phyloP scores from a whole-genome alignment of 345 rosid genomes.

The Schrenkiella parvula region DNA sequence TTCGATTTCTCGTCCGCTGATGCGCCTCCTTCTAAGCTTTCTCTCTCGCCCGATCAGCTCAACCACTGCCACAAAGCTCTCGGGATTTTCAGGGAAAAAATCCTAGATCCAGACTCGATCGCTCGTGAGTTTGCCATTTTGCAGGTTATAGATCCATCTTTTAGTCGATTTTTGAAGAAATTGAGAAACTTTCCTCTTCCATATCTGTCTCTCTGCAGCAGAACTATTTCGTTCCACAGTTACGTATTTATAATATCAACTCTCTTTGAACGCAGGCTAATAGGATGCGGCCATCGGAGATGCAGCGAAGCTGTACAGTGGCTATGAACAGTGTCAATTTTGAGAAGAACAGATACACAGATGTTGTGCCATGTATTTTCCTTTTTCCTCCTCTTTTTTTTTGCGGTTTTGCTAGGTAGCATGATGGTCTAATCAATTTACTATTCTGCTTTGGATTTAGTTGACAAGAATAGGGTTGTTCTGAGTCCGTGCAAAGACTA shows the following conservation, averaged over 20 bases:
- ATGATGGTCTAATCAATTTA: neutral
- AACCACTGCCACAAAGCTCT: conserved; percentile 63
- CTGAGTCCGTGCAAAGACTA: conserved; percentile 62
- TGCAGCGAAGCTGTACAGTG: conserved; percentile 47
- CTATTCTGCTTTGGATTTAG: conserved; percentile 35
- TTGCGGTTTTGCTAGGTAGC: neutral
- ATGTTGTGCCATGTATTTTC: conserved; percentile 65
- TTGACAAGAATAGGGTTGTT: conserved; percentile 70
- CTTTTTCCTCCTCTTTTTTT: neutral
- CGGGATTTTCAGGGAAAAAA: conserved; percentile 39
- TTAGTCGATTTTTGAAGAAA: neutral
- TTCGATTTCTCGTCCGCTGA: conserved; percentile 50
- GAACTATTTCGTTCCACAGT: neutral
- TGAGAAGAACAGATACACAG: conserved; percentile 68
- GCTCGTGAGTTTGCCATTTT: conserved; percentile 53
- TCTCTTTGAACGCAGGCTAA: conserved; percentile 39
- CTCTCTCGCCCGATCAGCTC: conserved; percentile 60
- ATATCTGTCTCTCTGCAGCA: neutral
- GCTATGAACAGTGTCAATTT: conserved; percentile 51
- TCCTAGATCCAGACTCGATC: conserved; percentile 40
- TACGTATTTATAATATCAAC: neutral
- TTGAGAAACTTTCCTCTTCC: neutral
- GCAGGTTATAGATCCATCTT: conserved; percentile 44
- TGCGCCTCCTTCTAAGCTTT: conserved; percentile 48
- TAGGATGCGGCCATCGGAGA: conserved; percentile 48